These are phyloP conservation scores for Pythium apleroticum DNA, from an alignment of 352 stramenopile species.

Conservation along the genomic window DNA sequence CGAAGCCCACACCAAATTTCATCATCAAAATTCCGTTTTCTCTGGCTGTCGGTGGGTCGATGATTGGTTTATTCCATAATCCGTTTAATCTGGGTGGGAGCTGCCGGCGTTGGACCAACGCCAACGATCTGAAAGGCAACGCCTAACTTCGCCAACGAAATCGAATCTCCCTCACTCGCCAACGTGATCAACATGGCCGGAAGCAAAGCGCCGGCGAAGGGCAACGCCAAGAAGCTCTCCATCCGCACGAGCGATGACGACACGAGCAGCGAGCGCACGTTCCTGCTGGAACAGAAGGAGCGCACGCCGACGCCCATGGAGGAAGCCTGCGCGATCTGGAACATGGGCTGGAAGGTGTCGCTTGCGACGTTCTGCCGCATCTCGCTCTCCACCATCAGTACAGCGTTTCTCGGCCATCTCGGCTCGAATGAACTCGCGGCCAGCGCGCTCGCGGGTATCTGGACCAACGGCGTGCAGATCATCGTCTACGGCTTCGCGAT, in stretches of 20 bases:
- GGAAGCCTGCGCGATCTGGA: slow-evolving; percentile 71
- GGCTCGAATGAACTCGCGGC: slow-evolving; percentile 73
- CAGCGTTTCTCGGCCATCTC: slow-evolving; percentile 75
- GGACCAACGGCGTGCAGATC: slow-evolving; percentile 78
- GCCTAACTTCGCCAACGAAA: slow-evolving; percentile 6
- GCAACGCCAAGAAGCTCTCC: neutral
- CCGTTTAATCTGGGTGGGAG: no score
- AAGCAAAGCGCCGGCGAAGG: slow-evolving; percentile 8
- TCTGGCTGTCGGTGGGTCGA: no score
- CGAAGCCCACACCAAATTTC: no score
- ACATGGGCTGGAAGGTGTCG: slow-evolving; percentile 83
- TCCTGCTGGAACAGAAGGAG: slow-evolving; percentile 20
- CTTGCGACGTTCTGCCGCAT: slow-evolving; percentile 82
- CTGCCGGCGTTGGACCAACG: no score
- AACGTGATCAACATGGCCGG: neutral
- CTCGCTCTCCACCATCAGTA: slow-evolving; percentile 76
- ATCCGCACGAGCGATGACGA: slow-evolving; percentile 1
- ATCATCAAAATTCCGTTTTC: no score
- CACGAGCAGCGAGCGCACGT: slow-evolving; percentile 10
- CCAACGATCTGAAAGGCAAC: slow-evolving; percentile 9
- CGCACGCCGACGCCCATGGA: slow-evolving; percentile 39
- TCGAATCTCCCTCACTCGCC: neutral
- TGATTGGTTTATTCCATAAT: no score
- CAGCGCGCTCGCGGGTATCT: slow-evolving; percentile 71
- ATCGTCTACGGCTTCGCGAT: slow-evolving; percentile 78